A percentile compares a stretch with the other conserved stretches of the same genome.
Evolutionary conservation across 441 rosid genomes (phyloP).

Genomic region (Euphorbia celastroides): DNA sequence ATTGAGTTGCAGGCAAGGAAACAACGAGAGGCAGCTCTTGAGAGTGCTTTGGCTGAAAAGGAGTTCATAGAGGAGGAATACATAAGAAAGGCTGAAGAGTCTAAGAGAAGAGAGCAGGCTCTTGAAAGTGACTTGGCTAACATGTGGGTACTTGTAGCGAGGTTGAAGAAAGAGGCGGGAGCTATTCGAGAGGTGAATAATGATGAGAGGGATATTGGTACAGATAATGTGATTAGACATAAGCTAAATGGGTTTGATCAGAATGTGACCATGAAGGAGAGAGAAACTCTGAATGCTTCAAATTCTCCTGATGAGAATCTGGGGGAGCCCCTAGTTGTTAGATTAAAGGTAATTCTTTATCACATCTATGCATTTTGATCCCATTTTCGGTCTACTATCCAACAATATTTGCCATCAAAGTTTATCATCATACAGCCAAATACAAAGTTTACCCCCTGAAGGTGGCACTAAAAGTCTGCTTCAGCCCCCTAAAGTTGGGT

Average conservation of each 20-base stretch:
- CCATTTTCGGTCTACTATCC: no score
- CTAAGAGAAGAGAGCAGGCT: slow-evolving; percentile 82
- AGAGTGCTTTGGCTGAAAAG: slow-evolving; percentile 81
- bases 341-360: slow-evolving; percentile 62
- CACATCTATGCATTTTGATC: not conserved
- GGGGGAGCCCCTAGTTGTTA: slow-evolving; percentile 86
- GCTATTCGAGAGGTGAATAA: slow-evolving; percentile 39
- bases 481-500: no score
- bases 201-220: slow-evolving; percentile 33
- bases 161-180: slow-evolving; percentile 80
- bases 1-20: slow-evolving; percentile 88
- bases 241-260: slow-evolving; percentile 35
- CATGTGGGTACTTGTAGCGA: slow-evolving; percentile 99
- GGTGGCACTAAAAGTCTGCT: no score
- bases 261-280: slow-evolving; percentile 38
- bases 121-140: slow-evolving; percentile 93
- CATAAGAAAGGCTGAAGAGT: slow-evolving; percentile 73
- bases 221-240: slow-evolving; percentile 24
- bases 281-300: slow-evolving; percentile 40
- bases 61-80: slow-evolving; percentile 71
- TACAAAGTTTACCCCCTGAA: no score
- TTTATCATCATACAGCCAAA: no score
- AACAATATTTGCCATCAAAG: slow-evolving; percentile 2
- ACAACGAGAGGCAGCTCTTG: slow-evolving; percentile 85
- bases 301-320: slow-evolving; percentile 49